Evolutionary conservation across 202 grass and related monocot species (phyloP).

Genomic region (Elaeis oleifera): DNA sequence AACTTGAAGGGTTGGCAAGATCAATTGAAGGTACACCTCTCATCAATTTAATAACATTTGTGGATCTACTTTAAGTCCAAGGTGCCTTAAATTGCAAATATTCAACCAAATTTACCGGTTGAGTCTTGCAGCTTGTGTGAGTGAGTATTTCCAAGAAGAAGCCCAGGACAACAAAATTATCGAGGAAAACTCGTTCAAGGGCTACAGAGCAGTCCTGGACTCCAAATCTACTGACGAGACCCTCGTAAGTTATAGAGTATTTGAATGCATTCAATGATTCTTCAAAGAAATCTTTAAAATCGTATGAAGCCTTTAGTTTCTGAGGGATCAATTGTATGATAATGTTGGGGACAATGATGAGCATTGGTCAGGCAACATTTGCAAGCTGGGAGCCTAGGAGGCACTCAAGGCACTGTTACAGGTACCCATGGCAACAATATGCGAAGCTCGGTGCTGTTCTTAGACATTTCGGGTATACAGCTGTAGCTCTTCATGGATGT

Average conservation of each 20-base stretch:
- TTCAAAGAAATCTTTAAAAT: too few relatives aligned
- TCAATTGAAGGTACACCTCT: conserved; percentile 61
- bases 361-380: conserved; percentile 59
- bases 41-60: too few relatives aligned
- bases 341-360: conserved; percentile 19
- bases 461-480: conserved; percentile 79
- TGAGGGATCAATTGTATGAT: too few relatives aligned
- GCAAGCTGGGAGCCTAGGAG: conserved; percentile 93
- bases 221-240: conserved; percentile 90
- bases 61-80: too few relatives aligned
- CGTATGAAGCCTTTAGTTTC: neutral
- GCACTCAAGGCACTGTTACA: conserved; percentile 81
- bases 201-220: conserved; percentile 65
- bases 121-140: conserved; percentile 54
- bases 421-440: conserved; percentile 87
- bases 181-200: conserved; percentile 34
- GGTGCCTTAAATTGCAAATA: neutral
- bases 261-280: neutral
- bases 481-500: conserved; percentile 83
- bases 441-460: conserved; percentile 84
- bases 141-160: conserved; percentile 57
- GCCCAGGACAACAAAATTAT: conserved; percentile 29
- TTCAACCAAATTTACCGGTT: conserved; percentile 27
- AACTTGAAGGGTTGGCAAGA: conserved; percentile 74
- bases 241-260: conserved; percentile 40